Evolutionary conservation across 139 green algal genomes (phyloP), one percentile per base, ranked within the genome.

Genomic region (Ostreobium quekettii): DNA sequence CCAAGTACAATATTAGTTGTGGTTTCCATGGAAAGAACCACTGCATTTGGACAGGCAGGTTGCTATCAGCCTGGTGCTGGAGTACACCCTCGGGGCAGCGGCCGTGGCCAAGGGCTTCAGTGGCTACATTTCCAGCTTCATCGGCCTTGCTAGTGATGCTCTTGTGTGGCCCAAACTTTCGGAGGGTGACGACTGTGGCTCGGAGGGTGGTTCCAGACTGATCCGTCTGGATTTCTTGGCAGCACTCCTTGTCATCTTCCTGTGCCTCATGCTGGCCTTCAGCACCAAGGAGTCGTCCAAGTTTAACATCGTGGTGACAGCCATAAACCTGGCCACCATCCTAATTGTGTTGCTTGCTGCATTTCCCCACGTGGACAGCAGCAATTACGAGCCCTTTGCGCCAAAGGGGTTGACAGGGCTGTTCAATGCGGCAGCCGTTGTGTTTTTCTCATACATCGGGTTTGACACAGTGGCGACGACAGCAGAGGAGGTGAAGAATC

Each of bases 31-130:
- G n/a, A n/a, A n/a, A n/a, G n/a, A n/a, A n/a, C n/a, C n/a, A n/a
- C n/a, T n/a, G n/a, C n/a, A n/a, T n/a, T n/a, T n/a, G n/a, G n/a
- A 11, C n/a, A 62, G 53, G 53, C 59, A 47, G 47, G 59, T 31
- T 15, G 59, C 32, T n/a, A 32, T 66, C 32, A 47, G 28, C 75
- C 80, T 97, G 53, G 71, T 89, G 1, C 70, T 96, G 64, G 91
- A 97, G 76, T 95, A 92, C 74, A 87, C 83, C 1, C 78, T 97
- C 24, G 87, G 80, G 8, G 77, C 73, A 0, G 83, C 91, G 0
- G 91, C 89, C 0, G 82, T 96, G 19, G 85, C 87, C 4, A 87
- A 92, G 32, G 89, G 85, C 48, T 92, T 92, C 74, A 90, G 86
- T 0, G 82, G 76, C 36, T 97, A 97, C 79, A 47, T 88, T 22